Evolutionary conservation across 495 filamentous ascomycete genomes (phyloP), one percentile per base, ranked within the genome.

Genomic region (Glarea lozoyensis): DNA sequence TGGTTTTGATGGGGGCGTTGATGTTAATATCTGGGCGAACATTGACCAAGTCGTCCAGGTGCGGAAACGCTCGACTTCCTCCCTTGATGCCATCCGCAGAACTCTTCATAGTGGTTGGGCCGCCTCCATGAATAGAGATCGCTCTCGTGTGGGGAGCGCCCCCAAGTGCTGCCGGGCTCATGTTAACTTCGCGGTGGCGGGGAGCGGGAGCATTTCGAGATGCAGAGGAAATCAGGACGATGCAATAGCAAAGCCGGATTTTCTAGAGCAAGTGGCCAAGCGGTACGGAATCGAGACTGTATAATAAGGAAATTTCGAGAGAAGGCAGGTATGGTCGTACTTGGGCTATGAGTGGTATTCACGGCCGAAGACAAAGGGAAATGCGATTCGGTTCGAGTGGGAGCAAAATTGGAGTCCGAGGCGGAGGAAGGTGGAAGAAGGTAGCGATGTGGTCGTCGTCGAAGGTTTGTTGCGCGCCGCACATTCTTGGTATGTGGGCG

Each of bases 11-110:
- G 21, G 72, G 61, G 17, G 58, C 55, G 30, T 70, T 52, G 15
- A 59, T 53, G 37, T 73, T 61, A 25, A 69, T 37, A 13, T 72
- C 61, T 42, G 66, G 61, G 4, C 43, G 53, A 21, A 65, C 67
- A 0, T 65, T 63, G 4, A 78, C 72, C 32, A 89, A 65, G 58
- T 89, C 86, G 48, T 86, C 81, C 50, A 88, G 78, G 61, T 88
- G 84, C 13, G 81, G 76, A 49, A 78, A 81, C 12, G 64, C 58
- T 5, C 59, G 55, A 36, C 57, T 67, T n/a, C 18, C 19, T 0
- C 50, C 42, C 24, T 40, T 49, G 10, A 24, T 20, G 11, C 39
- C 35, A 27, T 45, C 37, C n/a, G 40, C 7, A 7, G 10, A 11
- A 30, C 48, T 52, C 18, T 15, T 18, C 15, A 33, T 35, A 19